A percentile compares a stretch with the other conserved stretches of the same genome.
phyloP scores from a whole-genome alignment of 2,329 filamentous ascomycete species.

The Ascochyta lentis region DNA sequence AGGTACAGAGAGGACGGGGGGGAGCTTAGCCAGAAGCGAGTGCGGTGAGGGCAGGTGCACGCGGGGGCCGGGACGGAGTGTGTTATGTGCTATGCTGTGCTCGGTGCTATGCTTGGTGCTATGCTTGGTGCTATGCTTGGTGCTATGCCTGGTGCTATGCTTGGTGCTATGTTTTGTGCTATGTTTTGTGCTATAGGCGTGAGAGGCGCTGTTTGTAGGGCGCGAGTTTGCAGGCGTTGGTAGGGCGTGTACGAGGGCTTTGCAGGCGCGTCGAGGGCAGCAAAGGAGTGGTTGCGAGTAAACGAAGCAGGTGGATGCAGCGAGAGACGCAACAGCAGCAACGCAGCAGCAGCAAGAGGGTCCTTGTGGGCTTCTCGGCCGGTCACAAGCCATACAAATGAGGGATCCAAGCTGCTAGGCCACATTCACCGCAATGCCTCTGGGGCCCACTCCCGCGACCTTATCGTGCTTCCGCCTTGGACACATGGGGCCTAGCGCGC shows the following conservation, averaged over 20 bases:
- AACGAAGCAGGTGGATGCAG: conserved; percentile 10
- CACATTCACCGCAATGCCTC: conserved; percentile 25
- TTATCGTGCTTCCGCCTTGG: conserved; percentile 27
- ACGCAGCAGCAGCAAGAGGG: conserved; percentile 13
- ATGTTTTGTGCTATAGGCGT: too few relatives aligned
- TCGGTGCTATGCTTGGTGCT: neutral
- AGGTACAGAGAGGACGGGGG: conserved; percentile 14
- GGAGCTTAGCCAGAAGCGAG: conserved; percentile 28
- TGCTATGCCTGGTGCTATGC: too few relatives aligned
- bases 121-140: too few relatives aligned
- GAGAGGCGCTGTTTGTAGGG: neutral
- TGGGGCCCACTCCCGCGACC: conserved; percentile 14
- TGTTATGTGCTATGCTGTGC: too few relatives aligned
- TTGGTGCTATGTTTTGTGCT: too few relatives aligned
- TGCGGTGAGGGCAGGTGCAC: conserved; percentile 12
- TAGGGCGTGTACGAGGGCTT: neutral
- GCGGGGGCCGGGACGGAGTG: conserved; percentile 4
- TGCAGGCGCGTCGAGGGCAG: neutral
- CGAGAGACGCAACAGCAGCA: neutral
- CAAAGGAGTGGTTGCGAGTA: neutral
- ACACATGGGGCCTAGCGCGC: conserved; percentile 24
- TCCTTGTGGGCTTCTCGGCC: conserved; percentile 20
- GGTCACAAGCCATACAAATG: conserved; percentile 19
- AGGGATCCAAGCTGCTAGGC: conserved; percentile 22
- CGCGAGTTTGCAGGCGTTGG: neutral